phyloP scores from a whole-genome alignment of 1,284 basidiomycete genomes.

The Hemileia vastatrix region DNA sequence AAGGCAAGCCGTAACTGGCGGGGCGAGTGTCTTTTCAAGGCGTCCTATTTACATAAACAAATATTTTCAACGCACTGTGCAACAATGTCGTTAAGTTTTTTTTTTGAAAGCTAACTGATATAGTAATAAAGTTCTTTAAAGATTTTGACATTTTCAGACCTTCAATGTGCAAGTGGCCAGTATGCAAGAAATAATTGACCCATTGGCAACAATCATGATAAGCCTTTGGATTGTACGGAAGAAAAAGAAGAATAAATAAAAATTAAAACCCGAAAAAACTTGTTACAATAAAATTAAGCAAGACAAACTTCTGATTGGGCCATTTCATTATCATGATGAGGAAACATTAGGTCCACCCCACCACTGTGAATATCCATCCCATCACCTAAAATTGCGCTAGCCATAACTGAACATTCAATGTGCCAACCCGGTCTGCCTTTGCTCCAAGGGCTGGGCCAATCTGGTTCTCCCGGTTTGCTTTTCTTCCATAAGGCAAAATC shows the following conservation, averaged over 20 bases:
- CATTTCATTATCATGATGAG: slow-evolving; percentile 98
- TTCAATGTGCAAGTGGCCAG: slow-evolving; percentile 96
- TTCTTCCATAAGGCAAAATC: slow-evolving; percentile 99
- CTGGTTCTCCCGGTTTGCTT: slow-evolving; percentile 93
- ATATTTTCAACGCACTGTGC: not conserved
- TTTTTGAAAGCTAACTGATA: slow-evolving; percentile 58
- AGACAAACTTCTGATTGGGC: slow-evolving; percentile 78
- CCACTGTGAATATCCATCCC: slow-evolving; percentile 98
- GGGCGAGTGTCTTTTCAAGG: slow-evolving; percentile 72
- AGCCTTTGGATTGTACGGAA: slow-evolving; percentile 52
- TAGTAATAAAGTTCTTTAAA: slow-evolving; percentile 97
- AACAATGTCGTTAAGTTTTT: not conserved
- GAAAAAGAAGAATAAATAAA: not conserved
- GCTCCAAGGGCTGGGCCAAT: slow-evolving; percentile 95
- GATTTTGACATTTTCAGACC: slow-evolving; percentile 99
- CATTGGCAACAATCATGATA: slow-evolving; percentile 85
- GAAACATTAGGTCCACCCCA: slow-evolving; percentile 92
- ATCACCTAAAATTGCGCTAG: slow-evolving; percentile 77
- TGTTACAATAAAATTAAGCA: not conserved
- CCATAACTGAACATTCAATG: slow-evolving; percentile 99
- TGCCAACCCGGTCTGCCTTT: slow-evolving; percentile 97
- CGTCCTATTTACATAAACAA: slow-evolving; percentile 60
- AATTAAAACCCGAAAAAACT: not conserved
- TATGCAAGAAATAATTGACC: slow-evolving; percentile 99
- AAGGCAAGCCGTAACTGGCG: slow-evolving; percentile 91